Base-by-base conservation (phyloP, 129 eudicot species). In the Cynara cardunculus region DNA sequence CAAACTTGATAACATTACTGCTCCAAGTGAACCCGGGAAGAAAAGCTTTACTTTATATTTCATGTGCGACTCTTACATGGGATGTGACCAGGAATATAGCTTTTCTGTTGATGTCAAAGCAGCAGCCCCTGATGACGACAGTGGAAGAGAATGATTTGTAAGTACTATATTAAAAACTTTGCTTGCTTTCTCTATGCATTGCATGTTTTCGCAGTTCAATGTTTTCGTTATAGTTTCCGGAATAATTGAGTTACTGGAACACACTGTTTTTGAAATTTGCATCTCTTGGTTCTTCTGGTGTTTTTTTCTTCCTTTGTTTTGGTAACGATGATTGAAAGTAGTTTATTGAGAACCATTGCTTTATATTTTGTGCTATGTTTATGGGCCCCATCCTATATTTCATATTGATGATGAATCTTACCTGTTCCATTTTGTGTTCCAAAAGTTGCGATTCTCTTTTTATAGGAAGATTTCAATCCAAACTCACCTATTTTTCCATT, bases 11-110 rank as follows among this genome's bases (percentile, higher is more conserved):
- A 71, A 83, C 2, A 89, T 89, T 61, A 73, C 84, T 31, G 97
- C 95, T 4, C 97, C 98, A 16, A 76, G 83, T 22, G 97, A 94
- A 81, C 34, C 84, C 0, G 98, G 97, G 72, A 88, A 83, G 83
- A 90, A 86, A 78, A 80, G 84, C 26, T 90, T 88, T 35, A 88
- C 90, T 0, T 71, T 94, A 9, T 94, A 94, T 79, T 91, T 91
- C n/a, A 94, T 94, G 98, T 91, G 97, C 1, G 98, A 94, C 68
- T 94, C 98, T 24, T 94, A 94, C 83, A 75, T 91, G 85, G 98
- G 98, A 10, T 94, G 98, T 34, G 98, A 94, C 71, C 98, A 89
- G 90, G 98, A 94, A 75, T 88, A 94, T 74, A 84, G 75, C 83
- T 94, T 94, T 71, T 61, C 90, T 3, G 61, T 94, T 37, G 97